Evolutionary conservation across 2,329 filamentous ascomycete species (phyloP), one percentile per base, ranked within the genome.

Genomic region (Colletotrichum ledebouriae): DNA sequence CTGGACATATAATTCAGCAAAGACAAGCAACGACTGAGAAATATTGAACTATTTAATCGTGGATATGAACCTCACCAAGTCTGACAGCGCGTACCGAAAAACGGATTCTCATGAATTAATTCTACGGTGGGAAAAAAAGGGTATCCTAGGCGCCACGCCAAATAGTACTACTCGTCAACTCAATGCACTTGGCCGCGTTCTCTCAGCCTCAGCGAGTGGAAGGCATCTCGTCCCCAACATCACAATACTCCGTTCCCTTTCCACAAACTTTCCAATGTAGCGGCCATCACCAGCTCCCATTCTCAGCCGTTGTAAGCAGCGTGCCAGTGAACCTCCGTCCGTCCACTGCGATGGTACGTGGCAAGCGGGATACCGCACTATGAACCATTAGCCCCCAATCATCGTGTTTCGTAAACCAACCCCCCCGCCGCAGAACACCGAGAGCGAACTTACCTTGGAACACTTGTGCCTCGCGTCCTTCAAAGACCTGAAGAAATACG

Each of bases 401-500:
- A 3, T 25, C 34, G 33, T 41, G 33, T 41, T 37, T 55, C 11
- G 15, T n/a, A 2, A 55, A 25, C 25, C 3, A 25, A 25, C 25
- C 20, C 20, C 20, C 11, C 33, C 34, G 33, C 33, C 20, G 6
- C 17, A n/a, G 10, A 15, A 50, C n/a, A 4, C 3, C 3, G 22
- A 25, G 20, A 25, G 20, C n/a, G 34, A 55, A 67, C 67, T 15
- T 66, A 73, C 72, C 57, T 67, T 70, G 17, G 59, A 49, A 56
- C 73, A 74, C 47, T 71, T 72, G 44, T 74, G 73, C 6, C 63
- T 64, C 13, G 70, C 72, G 41, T 74, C 73, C 59, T 74, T 74
- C 4, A 74, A 44, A 0, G 67, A 63, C 0, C 60, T 61, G 6
- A 74, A 68, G 17, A 73, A 59, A 53, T 74, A 74, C 0, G 73